A percentile compares a stretch with the other conserved stretches of the same genome.
phyloP scores from a whole-genome alignment of 2,329 filamentous ascomycete species.

The Botryotinia calthae region DNA sequence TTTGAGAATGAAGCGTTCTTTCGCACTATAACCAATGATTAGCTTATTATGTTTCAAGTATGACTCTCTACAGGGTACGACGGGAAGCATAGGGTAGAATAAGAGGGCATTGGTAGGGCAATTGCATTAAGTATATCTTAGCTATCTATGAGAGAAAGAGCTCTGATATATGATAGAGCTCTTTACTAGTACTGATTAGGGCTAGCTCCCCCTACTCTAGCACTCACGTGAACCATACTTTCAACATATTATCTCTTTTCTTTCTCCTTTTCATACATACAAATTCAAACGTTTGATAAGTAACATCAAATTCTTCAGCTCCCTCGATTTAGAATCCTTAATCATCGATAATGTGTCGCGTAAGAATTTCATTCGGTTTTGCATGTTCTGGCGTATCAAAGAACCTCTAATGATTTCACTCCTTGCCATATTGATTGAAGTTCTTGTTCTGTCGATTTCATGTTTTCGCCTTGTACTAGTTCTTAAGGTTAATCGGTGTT shows the following conservation, averaged over 20 bases:
- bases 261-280: background rate
- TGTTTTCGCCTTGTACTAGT: background rate
- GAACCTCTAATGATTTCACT: background rate
- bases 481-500: background rate
- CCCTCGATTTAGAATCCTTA: background rate
- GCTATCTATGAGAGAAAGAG: too few relatives aligned
- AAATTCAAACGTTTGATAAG: background rate
- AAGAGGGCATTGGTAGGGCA: too few relatives aligned
- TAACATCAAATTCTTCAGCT: background rate
- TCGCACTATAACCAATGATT: background rate
- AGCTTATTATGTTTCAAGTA: too few relatives aligned
- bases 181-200: too few relatives aligned
- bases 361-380: background rate
- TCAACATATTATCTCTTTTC: too few relatives aligned
- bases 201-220: too few relatives aligned
- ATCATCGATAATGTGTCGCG: background rate
- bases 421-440: background rate
- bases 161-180: too few relatives aligned
- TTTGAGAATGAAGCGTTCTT: background rate
- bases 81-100: too few relatives aligned
- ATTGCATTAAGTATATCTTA: too few relatives aligned
- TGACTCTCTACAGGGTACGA: too few relatives aligned
- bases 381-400: background rate
- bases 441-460: background rate
- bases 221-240: too few relatives aligned